A percentile compares a stretch with the other conserved stretches of the same genome.
Evolutionary conservation across 208 protist species (phyloP).

Genomic region (Herpetomonas samuelpessoai): DNA sequence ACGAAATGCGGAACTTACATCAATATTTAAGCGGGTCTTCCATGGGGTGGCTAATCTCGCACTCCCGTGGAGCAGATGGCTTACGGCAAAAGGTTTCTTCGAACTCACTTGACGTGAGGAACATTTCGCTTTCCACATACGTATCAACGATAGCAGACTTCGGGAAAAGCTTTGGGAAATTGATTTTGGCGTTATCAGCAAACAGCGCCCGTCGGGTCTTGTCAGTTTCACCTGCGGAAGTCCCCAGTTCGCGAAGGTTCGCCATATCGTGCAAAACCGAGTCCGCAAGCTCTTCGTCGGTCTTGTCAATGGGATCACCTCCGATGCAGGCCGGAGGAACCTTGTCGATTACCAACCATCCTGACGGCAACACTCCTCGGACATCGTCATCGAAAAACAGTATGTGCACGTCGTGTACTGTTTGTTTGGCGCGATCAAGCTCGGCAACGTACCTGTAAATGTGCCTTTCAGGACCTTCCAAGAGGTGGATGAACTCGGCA

Average conservation of each 20-base stretch:
- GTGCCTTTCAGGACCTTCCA: background rate
- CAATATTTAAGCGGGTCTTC: slow-evolving; percentile 79
- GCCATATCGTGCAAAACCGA: background rate
- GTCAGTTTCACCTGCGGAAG: background rate
- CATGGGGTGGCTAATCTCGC: slow-evolving; percentile 71
- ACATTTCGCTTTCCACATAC: slow-evolving; percentile 50
- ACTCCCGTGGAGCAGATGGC: slow-evolving; percentile 47
- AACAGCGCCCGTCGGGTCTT: slow-evolving; percentile 17
- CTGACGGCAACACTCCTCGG: background rate
- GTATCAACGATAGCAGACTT: slow-evolving; percentile 29
- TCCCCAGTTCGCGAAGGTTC: background rate
- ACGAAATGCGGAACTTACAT: no score
- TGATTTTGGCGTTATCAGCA: slow-evolving; percentile 68
- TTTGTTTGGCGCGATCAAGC: background rate
- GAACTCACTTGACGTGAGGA: slow-evolving; percentile 70
- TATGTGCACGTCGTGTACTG: background rate
- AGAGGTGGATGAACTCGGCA: slow-evolving; percentile 1
- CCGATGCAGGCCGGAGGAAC: background rate
- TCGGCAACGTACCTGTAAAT: background rate
- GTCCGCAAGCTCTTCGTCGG: slow-evolving; percentile 4
- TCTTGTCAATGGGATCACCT: background rate
- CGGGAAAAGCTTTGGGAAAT: slow-evolving; percentile 67
- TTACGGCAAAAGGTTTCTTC: slow-evolving; percentile 48
- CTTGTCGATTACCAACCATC: slow-evolving; percentile 3
- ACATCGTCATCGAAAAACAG: slow-evolving; percentile 9